These are phyloP conservation scores for Castanea sativa DNA, from an alignment of 306 rosid species.

Conservation along the genomic window DNA sequence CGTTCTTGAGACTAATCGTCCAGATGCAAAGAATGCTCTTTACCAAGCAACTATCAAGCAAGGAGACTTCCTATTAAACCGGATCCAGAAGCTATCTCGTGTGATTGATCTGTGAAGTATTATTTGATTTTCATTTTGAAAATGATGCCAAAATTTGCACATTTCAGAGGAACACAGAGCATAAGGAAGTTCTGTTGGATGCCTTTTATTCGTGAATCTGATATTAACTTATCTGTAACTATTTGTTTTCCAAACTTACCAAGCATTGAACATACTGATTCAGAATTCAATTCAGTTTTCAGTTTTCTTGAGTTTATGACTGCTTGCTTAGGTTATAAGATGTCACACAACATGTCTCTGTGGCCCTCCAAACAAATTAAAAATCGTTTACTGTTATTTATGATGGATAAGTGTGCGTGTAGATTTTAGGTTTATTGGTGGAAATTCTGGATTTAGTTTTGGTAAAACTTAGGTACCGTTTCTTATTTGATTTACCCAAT, in stretches of 20 bases:
- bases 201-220: constrained; percentile 15
- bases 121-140: constrained; percentile 11
- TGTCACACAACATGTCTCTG: neutral
- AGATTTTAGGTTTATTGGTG: neutral
- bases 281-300: constrained; percentile 1
- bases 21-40: constrained; percentile 92
- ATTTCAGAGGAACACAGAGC: constrained; percentile 14
- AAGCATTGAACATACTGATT: constrained; percentile 2
- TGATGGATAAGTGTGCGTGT: neutral
- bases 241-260: constrained; percentile 18
- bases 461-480: too few species aligned
- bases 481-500: too few species aligned
- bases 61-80: constrained; percentile 91
- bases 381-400: neutral
- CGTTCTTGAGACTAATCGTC: constrained; percentile 89
- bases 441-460: too few species aligned
- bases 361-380: neutral
- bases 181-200: constrained; percentile 17
- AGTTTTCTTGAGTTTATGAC: neutral
- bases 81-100: constrained; percentile 92
- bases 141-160: neutral
- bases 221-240: constrained; percentile 3
- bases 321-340: neutral
- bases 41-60: constrained; percentile 98
- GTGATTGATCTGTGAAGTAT: constrained; percentile 72